Conservation (phyloP, 1,139 yeast species). For the Scheffersomyces segobiensis region DNA sequence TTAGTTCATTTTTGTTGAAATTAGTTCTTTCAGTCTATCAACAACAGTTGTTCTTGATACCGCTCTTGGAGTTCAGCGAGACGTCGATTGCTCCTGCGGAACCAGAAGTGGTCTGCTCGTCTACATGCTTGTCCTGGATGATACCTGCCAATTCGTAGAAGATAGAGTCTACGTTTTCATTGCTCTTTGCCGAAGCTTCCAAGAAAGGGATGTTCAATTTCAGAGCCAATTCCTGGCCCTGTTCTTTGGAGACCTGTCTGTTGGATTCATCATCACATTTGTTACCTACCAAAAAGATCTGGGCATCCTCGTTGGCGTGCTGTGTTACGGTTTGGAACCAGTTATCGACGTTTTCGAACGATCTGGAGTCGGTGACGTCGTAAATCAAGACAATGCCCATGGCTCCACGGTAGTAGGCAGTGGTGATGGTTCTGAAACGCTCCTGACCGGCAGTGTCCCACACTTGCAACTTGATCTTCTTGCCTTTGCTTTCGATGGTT, state of each 20-base stretch:
- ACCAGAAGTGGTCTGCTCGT: conserved; percentile 24
- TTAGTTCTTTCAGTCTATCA: conserved; percentile 7
- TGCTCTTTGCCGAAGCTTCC: conserved; percentile 95
- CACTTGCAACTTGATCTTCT: conserved; percentile 89
- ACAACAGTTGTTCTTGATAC: conserved; percentile 43
- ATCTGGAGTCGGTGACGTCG: conserved; percentile 93
- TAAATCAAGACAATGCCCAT: conserved; percentile 96
- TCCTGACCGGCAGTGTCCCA: conserved; percentile 99
- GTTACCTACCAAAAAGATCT: conserved; percentile 90
- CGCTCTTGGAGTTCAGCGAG: conserved; percentile 30
- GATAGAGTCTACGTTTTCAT: conserved; percentile 87
- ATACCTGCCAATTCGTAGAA: conserved; percentile 88
- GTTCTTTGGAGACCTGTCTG: conserved; percentile 77
- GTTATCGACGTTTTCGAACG: conserved; percentile 81
- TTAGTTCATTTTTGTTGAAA: conserved; percentile 3
- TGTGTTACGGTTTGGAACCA: conserved; percentile 96
- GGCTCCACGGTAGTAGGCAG: conserved; percentile 98
- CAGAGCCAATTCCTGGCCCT: conserved; percentile 87
- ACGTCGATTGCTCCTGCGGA: conserved; percentile 46
- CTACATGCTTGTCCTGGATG: conserved; percentile 75
- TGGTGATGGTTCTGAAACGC: conserved; percentile 95
- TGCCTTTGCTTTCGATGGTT: conserved; percentile 91
- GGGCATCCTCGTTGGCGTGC: conserved; percentile 95
- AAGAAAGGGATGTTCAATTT: conserved; percentile 87
- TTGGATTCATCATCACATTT: conserved; percentile 85